A percentile compares a stretch with the other conserved stretches of the same genome.
Evolutionary conservation across 2,329 filamentous ascomycete genomes (phyloP).

Genomic region (Endoconidiophora laricicola): DNA sequence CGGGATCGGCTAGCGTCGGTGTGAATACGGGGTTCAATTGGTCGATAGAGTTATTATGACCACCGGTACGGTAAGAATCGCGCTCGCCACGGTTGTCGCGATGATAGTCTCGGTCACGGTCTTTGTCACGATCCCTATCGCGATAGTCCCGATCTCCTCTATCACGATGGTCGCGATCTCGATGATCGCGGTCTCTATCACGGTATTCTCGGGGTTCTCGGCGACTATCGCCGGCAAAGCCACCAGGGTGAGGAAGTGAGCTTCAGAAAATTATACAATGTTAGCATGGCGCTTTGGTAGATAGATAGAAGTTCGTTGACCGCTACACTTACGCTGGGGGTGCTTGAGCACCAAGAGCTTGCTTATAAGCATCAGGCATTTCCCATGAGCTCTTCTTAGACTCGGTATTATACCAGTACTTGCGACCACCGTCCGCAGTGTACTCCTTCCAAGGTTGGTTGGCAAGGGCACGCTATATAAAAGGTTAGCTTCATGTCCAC

Average conservation of each 20-base stretch:
- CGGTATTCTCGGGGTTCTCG: slow-evolving; percentile 21
- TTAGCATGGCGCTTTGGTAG: not conserved
- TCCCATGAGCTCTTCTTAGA: slow-evolving; percentile 90
- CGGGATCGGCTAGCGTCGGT: slow-evolving; percentile 52
- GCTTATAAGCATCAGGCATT: slow-evolving; percentile 71
- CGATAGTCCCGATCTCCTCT: slow-evolving; percentile 16
- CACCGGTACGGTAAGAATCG: slow-evolving; percentile 17
- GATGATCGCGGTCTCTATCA: slow-evolving; percentile 20
- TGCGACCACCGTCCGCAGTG: slow-evolving; percentile 66
- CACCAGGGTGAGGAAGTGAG: slow-evolving; percentile 24
- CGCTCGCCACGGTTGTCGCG: slow-evolving; percentile 19
- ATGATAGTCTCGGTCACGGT: slow-evolving; percentile 22
- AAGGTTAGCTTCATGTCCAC: not conserved
- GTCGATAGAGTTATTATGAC: slow-evolving; percentile 1
- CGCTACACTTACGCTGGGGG: slow-evolving; percentile 1
- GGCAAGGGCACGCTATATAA: slow-evolving; percentile 52
- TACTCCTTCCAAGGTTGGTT: slow-evolving; percentile 90
- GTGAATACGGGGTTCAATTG: slow-evolving; percentile 23
- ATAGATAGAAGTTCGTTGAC: not conserved
- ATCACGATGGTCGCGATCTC: slow-evolving; percentile 16
- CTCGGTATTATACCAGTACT: slow-evolving; percentile 92
- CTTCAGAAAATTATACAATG: not conserved
- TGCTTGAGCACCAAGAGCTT: slow-evolving; percentile 43
- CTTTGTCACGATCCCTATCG: slow-evolving; percentile 25
- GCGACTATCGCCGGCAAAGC: slow-evolving; percentile 19